These are phyloP conservation scores for cucumber (Cucumis sativus) DNA, from an alignment of 306 rosid genomes.

Conservation along the genomic window DNA sequence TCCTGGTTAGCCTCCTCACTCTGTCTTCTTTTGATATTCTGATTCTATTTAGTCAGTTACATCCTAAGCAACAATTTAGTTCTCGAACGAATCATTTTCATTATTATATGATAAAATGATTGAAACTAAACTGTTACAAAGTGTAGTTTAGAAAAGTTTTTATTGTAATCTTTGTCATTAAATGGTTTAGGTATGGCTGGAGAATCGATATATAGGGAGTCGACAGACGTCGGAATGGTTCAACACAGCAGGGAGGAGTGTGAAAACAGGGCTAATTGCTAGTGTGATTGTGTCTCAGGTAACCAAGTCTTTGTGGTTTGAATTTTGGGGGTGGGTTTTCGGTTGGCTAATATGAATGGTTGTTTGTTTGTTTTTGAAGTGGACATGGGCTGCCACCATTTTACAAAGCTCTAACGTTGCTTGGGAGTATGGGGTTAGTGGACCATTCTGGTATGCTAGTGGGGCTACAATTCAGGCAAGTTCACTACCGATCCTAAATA, in stretches of 20 bases:
- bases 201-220: slow-evolving; percentile 74
- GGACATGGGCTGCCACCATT: slow-evolving; percentile 98
- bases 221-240: slow-evolving; percentile 93
- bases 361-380: slow-evolving; percentile 32
- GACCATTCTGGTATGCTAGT: slow-evolving; percentile 98
- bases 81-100: no score
- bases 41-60: no score
- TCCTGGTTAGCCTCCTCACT: slow-evolving; percentile 33
- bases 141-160: no score
- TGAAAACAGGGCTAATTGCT: slow-evolving; percentile 91
- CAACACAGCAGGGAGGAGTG: slow-evolving; percentile 91
- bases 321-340: not conserved
- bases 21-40: no score
- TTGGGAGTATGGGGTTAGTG: slow-evolving; percentile 91
- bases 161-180: not conserved
- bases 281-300: slow-evolving; percentile 94
- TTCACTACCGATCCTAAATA: not conserved
- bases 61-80: no score
- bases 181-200: slow-evolving; percentile 71
- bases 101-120: no score
- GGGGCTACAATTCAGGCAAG: slow-evolving; percentile 92
- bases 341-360: not conserved
- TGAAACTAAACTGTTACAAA: not conserved
- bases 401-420: slow-evolving; percentile 94
- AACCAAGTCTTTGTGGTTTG: slow-evolving; percentile 8